These are phyloP conservation scores for Daldinia sp. DNA, from an alignment of 2,329 filamentous ascomycete genomes.

Conservation along the genomic window DNA sequence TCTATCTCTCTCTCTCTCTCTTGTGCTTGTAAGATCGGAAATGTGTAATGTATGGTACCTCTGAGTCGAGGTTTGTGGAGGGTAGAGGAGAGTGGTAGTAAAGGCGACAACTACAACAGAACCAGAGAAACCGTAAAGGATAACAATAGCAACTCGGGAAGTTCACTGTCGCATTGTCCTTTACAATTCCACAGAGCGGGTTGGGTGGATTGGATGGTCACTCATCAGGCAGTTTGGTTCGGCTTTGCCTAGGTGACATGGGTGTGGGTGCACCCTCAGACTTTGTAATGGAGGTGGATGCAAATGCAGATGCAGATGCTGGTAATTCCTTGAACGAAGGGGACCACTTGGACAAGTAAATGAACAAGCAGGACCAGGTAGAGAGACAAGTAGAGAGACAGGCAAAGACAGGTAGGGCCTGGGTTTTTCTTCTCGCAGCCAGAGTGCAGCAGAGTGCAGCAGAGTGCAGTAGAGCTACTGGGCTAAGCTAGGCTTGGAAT, in stretches of 20 bases:
- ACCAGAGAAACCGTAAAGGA: not conserved
- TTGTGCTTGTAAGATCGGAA: constrained; percentile 25
- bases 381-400: too few relatives aligned
- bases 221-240: constrained; percentile 44
- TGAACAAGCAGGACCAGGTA: constrained; percentile 3
- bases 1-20: constrained; percentile 13
- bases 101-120: constrained; percentile 28
- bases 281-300: constrained; percentile 41
- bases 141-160: constrained; percentile 38
- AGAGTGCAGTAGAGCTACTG: too few relatives aligned
- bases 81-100: constrained; percentile 24
- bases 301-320: constrained; percentile 39
- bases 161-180: constrained; percentile 43
- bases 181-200: constrained; percentile 34
- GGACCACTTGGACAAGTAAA: constrained; percentile 2
- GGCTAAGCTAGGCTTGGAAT: constrained; percentile 40
- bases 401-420: constrained; percentile 6
- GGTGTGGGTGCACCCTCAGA: constrained; percentile 40
- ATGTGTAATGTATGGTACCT: constrained; percentile 38
- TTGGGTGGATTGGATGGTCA: constrained; percentile 40
- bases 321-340: constrained; percentile 41
- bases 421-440: constrained; percentile 19
- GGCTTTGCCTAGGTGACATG: constrained; percentile 43
- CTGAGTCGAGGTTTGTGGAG: constrained; percentile 19
- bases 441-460: not conserved